phyloP scores from a whole-genome alignment of 2,329 filamentous ascomycete species.

The Pezicula carpinea region DNA sequence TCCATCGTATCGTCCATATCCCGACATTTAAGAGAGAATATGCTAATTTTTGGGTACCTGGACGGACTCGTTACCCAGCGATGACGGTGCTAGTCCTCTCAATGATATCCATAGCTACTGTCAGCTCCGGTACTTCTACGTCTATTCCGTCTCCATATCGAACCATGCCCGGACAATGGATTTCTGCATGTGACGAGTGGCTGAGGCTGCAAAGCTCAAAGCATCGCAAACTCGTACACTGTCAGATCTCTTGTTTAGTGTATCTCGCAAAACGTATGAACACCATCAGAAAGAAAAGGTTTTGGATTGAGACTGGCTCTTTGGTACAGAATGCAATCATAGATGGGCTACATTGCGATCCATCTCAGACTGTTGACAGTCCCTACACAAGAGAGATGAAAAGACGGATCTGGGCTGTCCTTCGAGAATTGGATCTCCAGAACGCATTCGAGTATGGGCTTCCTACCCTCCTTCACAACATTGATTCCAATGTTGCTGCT shows the following conservation, averaged over 20 bases:
- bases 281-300: constrained; percentile 60
- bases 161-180: constrained; percentile 52
- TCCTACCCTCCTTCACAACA: constrained; percentile 51
- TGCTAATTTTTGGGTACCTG: constrained; percentile 3
- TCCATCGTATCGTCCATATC: constrained; percentile 9
- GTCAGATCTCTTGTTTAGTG: constrained; percentile 54
- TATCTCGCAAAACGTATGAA: constrained; percentile 59
- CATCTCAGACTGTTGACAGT: constrained; percentile 44
- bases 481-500: constrained; percentile 50
- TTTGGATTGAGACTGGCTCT: constrained; percentile 53
- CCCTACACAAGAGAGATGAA: constrained; percentile 60
- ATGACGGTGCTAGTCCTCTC: constrained; percentile 21
- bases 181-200: constrained; percentile 52
- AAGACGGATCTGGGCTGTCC: constrained; percentile 54
- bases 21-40: constrained; percentile 9
- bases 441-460: constrained; percentile 57
- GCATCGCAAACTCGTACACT: constrained; percentile 55
- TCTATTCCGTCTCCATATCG: constrained; percentile 53
- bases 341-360: constrained; percentile 55
- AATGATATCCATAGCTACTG: constrained; percentile 56
- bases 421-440: constrained; percentile 59
- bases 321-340: constrained; percentile 54
- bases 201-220: constrained; percentile 53
- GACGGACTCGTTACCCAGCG: constrained; percentile 2
- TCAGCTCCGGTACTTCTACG: constrained; percentile 46